A percentile compares a stretch with the other conserved stretches of the same genome.
phyloP scores from a whole-genome alignment of 306 rosid genomes.

The barrel medic (Medicago truncatula) region MtrunA17r5.0-ANR NC_053048.1:52834501-52835000 shows the following conservation, averaged over 20 bases:
- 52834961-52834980: neutral
- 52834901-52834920: conserved; percentile 40
- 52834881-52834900: conserved; percentile 74
- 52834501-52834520: neutral
- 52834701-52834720: neutral
- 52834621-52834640: neutral
- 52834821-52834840: conserved; percentile 70
- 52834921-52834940: conserved; percentile 34
- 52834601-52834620: neutral
- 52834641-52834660: conserved; percentile 12
- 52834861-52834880: conserved; percentile 74
- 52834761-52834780: conserved; percentile 47
- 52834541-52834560: neutral
- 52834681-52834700: conserved; percentile 1
- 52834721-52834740: conserved; percentile 35
- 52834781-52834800: conserved; percentile 83
- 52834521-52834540: neutral
- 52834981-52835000: conserved; percentile 1
- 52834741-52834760: conserved; percentile 14
- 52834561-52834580: conserved; percentile 7
- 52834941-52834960: conserved; percentile 17
- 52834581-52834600: neutral
- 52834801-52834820: conserved; percentile 92
- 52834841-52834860: conserved; percentile 84
- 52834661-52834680: conserved; percentile 17